These are phyloP conservation scores for Kalaharituber pfeilii DNA, from an alignment of 2,329 filamentous ascomycete genomes.

Conservation along the genomic window DNA sequence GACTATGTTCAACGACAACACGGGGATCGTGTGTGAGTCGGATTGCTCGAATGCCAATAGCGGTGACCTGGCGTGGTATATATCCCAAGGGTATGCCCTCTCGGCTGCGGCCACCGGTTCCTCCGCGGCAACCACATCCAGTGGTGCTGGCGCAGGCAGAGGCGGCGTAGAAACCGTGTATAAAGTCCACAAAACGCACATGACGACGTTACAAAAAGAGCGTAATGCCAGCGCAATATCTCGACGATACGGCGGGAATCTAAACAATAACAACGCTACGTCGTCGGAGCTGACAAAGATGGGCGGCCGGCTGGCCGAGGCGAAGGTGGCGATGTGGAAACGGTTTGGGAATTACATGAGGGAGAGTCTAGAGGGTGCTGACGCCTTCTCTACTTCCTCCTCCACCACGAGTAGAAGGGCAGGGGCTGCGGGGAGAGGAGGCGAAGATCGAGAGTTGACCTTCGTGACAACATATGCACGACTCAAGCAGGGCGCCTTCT, in stretches of 20 bases:
- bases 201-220: slow-evolving; percentile 4
- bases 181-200: neutral
- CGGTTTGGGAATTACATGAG: slow-evolving; percentile 59
- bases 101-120: neutral
- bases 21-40: neutral
- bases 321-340: slow-evolving; percentile 39
- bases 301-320: slow-evolving; percentile 13
- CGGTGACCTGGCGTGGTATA: neutral
- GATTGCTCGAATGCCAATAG: neutral
- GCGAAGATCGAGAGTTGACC: neutral
- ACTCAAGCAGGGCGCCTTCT: slow-evolving; percentile 19
- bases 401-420: slow-evolving; percentile 8
- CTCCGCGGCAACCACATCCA: neutral
- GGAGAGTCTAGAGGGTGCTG: slow-evolving; percentile 17
- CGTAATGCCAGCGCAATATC: slow-evolving; percentile 7
- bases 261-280: slow-evolving; percentile 5
- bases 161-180: neutral
- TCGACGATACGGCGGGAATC: slow-evolving; percentile 6
- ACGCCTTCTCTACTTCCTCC: neutral
- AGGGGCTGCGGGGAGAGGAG: slow-evolving; percentile 9
- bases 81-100: neutral
- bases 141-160: neutral
- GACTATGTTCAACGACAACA: slow-evolving; percentile 36
- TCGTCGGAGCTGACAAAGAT: slow-evolving; percentile 17
- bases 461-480: slow-evolving; percentile 22